Percentiles rank a stretch among this genome's conserved stretches.
These are phyloP conservation scores for Dictyostelium intermedium DNA, from an alignment of 78 protist genomes.

Conservation along the genomic window DNA sequence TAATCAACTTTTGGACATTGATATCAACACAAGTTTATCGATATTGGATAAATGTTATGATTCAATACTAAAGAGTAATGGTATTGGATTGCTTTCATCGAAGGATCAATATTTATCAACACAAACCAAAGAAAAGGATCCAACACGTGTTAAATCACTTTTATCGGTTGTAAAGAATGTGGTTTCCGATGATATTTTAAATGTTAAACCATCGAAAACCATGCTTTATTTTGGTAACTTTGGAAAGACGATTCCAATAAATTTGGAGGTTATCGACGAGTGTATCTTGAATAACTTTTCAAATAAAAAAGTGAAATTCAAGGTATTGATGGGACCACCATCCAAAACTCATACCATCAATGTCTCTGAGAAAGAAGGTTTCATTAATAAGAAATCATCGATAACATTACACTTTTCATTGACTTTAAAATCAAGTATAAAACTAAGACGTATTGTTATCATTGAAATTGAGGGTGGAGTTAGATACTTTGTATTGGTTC, in stretches of 20 bases:
- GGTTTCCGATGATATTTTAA: background rate
- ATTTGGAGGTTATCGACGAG: slow-evolving; percentile 6
- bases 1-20: background rate
- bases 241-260: background rate
- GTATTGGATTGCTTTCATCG: background rate
- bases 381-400: slow-evolving; percentile 19
- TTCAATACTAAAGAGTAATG: background rate
- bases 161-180: slow-evolving; percentile 15
- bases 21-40: background rate
- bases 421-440: background rate
- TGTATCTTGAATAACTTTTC: background rate
- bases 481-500: slow-evolving; percentile 6
- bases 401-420: background rate
- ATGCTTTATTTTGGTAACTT: slow-evolving; percentile 3
- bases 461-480: slow-evolving; percentile 46
- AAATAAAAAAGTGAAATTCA: slow-evolving; percentile 13
- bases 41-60: slow-evolving; percentile 27
- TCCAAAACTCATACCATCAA: background rate
- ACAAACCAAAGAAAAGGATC: background rate
- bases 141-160: background rate
- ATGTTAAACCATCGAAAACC: background rate
- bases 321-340: slow-evolving; percentile 24
- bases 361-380: background rate
- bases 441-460: slow-evolving; percentile 9
- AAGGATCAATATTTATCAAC: background rate